Base-by-base conservation (phyloP, 352 stramenopile genomes). In the Globisporangium takayamanum region DNA sequence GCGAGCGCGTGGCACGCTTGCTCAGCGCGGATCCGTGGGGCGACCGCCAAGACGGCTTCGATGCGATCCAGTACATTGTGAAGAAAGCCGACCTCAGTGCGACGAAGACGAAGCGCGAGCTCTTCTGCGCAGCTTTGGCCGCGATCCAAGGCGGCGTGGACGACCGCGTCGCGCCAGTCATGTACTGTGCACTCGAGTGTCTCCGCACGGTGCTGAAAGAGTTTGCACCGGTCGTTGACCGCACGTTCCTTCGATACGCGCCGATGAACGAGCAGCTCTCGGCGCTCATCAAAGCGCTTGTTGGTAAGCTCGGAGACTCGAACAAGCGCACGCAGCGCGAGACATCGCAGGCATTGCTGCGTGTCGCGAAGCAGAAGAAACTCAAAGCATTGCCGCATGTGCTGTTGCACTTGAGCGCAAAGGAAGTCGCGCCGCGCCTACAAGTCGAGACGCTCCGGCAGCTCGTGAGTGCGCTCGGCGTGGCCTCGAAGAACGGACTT, bases 321-420 rank as follows among this genome's bases (percentile, higher is more conserved):
- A 93, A 93, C 71, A 90, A 90, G 58, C 77, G 84, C 37, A 93
- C 84, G 22, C 79, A 90, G 59, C 80, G 81, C 52, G 84, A 93
- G 64, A 60, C 70, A 1, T 70, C 67, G 11, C 78, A 90, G 47
- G 78, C 76, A 0, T 51, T 92, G 20, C 16, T 91, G 12, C 81
- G 84, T 3, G 70, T 92, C 25, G 64, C 76, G 14, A 85, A 84
- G 15, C 60, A 86, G 37, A 78, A 81, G 55, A 88, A 85, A 2
- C 67, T 93, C 26, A 64, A 72, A 36, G 67, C 73, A 3, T 53
- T 92, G 30, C 69, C 78, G 10, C 73, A 89, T 47, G 59, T 91
- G 25, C 33, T 91, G 44, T 59, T 88, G 30, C 77, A 88, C 30
- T 59, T 91, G 45, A 88, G 76, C 57, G 76, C 68, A 22, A 77